Evolutionary conservation across 139 green algal species (phyloP).

Genomic region (Pleodorina starrii): DNA sequence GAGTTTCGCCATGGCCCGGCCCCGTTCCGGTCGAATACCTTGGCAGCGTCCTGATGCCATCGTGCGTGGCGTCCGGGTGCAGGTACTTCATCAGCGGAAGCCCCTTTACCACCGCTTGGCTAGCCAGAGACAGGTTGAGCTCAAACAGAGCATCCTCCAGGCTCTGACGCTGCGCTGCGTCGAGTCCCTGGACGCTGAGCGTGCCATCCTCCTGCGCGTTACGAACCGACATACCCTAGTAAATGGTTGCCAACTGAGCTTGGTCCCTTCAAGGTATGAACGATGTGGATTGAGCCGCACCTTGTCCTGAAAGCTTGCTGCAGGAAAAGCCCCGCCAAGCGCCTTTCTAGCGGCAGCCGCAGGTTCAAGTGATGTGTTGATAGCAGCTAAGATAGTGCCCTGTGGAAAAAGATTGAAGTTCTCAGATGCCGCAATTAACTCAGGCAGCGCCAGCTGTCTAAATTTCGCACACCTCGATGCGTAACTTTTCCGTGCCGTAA

Average conservation of each 20-base stretch:
- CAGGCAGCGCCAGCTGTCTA: background rate
- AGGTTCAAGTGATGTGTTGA: constrained; percentile 13
- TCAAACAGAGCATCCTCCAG: constrained; percentile 48
- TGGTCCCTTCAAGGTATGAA: background rate
- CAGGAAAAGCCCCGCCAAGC: constrained; percentile 5
- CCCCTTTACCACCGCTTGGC: constrained; percentile 16
- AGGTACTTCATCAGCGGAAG: constrained; percentile 38
- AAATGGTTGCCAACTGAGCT: too few relatives aligned
- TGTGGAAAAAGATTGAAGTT: background rate
- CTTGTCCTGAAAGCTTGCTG: constrained; percentile 24
- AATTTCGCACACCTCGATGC: constrained; percentile 27
- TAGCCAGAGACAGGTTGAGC: constrained; percentile 32
- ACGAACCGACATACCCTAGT: too few relatives aligned
- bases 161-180: constrained; percentile 16
- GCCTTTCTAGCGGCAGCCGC: background rate
- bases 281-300: background rate
- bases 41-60: background rate
- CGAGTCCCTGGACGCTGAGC: constrained; percentile 29
- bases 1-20: too few relatives aligned
- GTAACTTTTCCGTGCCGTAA: constrained; percentile 1
- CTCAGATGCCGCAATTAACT: background rate
- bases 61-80: constrained; percentile 25
- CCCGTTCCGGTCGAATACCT: too few relatives aligned
- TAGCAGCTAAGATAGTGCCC: background rate
- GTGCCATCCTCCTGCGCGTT: constrained; percentile 27